Base-by-base conservation (phyloP, 768 basidiomycete species). In the Amanita thiersii region DNA sequence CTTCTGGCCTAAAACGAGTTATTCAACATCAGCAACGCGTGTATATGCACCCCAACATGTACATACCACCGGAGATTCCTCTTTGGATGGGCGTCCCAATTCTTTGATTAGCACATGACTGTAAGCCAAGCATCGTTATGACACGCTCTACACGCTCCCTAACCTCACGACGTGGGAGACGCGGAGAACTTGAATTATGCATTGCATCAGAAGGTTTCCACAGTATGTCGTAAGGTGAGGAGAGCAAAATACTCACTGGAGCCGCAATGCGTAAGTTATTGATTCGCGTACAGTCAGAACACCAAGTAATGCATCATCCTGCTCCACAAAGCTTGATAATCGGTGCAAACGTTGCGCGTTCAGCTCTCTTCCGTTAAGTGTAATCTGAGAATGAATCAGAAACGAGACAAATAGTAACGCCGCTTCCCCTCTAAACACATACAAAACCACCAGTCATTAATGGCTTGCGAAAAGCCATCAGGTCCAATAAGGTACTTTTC, bases 51-150 rank as follows among this genome's bases (percentile, higher is more conserved):
- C n/a, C 6, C 8, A 47, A 12, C 39, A 64, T 61, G n/a, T n/a
- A n/a, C n/a, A n/a, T n/a, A n/a, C n/a, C 78, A 5, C 78, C 79
- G 15, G 73, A 76, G 26, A 82, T 74, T 1, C 80, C 81, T 36
- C 77, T 63, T 28, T 68, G 64, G 12, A 79, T 62, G 1, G 76
- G 68, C 0, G 74, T 81, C 1, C 79, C 79, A 34, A 83, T 79
- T 9, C 60, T 42, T 51, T 74, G 66, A 46, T 72, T 47, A 12
- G 72, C 65, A 48, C 72, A 66, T 1, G 65, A 63, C 15, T 65
- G 59, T 1, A 79, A 57, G 0, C 77, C 78, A 21, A 80, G 59
- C 0, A 66, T 58, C 1, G 48, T 46, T 32, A 80, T 59, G 1
- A 73, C 69, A 2, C 62, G 50, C 20, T 65, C 58, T 11, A 79